Evolutionary conservation across 73 alveolate species (phyloP).

Genomic region (Uronychia binucleata): DNA sequence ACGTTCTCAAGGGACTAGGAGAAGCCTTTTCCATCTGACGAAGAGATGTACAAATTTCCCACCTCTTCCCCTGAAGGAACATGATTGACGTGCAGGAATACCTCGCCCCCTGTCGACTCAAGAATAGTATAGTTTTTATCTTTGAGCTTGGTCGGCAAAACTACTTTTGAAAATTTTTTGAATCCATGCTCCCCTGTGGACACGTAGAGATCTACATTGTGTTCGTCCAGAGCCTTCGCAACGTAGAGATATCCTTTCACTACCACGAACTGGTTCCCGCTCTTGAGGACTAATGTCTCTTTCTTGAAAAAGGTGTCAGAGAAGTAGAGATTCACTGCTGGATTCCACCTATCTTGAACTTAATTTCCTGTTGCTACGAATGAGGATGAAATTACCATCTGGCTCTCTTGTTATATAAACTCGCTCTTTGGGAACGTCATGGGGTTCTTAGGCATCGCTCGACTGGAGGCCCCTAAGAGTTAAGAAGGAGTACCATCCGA

Average conservation of each 20-base stretch:
- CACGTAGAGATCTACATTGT: conserved; percentile 65
- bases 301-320: conserved; percentile 87
- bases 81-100: conserved; percentile 79
- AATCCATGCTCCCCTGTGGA: conserved; percentile 37
- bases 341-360: conserved; percentile 9
- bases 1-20: conserved; percentile 74
- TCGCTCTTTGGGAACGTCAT: neutral
- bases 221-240: conserved; percentile 71
- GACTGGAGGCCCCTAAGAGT: too few species aligned
- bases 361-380: too few species aligned
- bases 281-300: conserved; percentile 52
- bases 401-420: neutral
- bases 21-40: conserved; percentile 83
- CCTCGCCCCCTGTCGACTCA: conserved; percentile 88
- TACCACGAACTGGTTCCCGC: conserved; percentile 81
- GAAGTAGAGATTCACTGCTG: conserved; percentile 43
- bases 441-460: too few species aligned
- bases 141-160: conserved; percentile 44
- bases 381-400: too few species aligned
- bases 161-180: conserved; percentile 61
- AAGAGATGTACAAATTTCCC: conserved; percentile 86
- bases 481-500: too few species aligned
- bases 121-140: conserved; percentile 68
- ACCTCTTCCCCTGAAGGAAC: conserved; percentile 50
- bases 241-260: conserved; percentile 77